Conservation (phyloP, 139 green algal genomes). For the Pseudopediastrum boryanum region DNA sequence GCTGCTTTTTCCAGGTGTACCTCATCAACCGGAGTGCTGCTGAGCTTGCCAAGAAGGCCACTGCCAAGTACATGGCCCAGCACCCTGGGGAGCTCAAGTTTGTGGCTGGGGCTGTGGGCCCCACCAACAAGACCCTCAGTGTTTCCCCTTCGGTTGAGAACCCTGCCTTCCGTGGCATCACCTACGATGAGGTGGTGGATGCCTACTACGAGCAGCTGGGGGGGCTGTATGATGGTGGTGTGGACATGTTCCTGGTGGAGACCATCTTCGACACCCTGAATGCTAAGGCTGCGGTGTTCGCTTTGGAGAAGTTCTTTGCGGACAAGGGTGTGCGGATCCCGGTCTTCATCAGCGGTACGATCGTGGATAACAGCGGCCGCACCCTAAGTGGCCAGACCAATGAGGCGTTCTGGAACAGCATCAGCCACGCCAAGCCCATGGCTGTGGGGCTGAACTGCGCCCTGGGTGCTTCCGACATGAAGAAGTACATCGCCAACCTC, state of each 20-base stretch:
- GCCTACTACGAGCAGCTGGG: conserved; percentile 92
- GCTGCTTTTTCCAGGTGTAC: conserved; percentile 85
- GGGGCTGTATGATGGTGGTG: conserved; percentile 88
- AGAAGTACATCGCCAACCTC: conserved; percentile 94
- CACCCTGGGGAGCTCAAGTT: conserved; percentile 82
- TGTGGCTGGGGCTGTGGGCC: conserved; percentile 94
- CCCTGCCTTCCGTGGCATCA: conserved; percentile 91
- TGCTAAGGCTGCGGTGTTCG: conserved; percentile 92
- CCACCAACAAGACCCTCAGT: conserved; percentile 95
- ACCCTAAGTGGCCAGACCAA: conserved; percentile 98
- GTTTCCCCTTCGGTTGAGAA: conserved; percentile 95
- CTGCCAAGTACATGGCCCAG: conserved; percentile 69
- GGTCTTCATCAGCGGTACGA: conserved; percentile 96
- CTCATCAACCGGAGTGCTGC: conserved; percentile 91
- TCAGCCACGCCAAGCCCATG: conserved; percentile 90
- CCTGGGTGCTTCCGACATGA: conserved; percentile 95
- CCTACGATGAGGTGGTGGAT: conserved; percentile 95
- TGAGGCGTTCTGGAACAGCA: conserved; percentile 98
- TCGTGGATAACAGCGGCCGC: conserved; percentile 94
- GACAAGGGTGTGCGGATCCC: conserved; percentile 82
- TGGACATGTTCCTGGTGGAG: conserved; percentile 97
- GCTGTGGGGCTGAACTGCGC: conserved; percentile 98
- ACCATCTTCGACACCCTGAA: conserved; percentile 99
- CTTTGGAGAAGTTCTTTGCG: conserved; percentile 93
- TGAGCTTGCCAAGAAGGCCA: conserved; percentile 80